Conservation (phyloP, 768 basidiomycete species). For the Boletus speciosus region DNA sequence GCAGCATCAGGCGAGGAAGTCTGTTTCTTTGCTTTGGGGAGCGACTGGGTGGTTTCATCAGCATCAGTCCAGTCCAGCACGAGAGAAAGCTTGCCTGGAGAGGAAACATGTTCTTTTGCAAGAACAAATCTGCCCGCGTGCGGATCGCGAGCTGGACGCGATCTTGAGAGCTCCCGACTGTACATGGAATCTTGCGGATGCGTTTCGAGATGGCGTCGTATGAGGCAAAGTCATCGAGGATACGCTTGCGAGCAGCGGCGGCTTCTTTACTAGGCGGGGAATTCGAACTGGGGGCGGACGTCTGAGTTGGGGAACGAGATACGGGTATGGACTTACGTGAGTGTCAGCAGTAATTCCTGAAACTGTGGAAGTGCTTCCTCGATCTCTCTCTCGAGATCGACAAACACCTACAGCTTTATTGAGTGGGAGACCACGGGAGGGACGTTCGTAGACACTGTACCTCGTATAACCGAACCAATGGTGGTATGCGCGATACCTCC, state of each 20-base stretch:
- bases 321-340: slow-evolving; percentile 45
- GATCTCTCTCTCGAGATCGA: slow-evolving; percentile 83
- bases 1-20: slow-evolving; percentile 9
- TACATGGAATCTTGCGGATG: slow-evolving; percentile 69
- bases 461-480: slow-evolving; percentile 69
- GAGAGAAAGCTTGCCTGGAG: slow-evolving; percentile 21
- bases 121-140: slow-evolving; percentile 70
- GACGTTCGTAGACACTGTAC: slow-evolving; percentile 35
- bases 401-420: slow-evolving; percentile 49
- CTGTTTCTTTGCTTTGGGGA: slow-evolving; percentile 47
- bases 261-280: slow-evolving; percentile 66
- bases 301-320: slow-evolving; percentile 11
- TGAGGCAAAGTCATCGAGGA: slow-evolving; percentile 81
- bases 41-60: slow-evolving; percentile 30
- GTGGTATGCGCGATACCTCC: slow-evolving; percentile 54
- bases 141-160: slow-evolving; percentile 81
- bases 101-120: slow-evolving; percentile 87
- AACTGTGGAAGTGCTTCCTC: slow-evolving; percentile 83
- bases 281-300: slow-evolving; percentile 28
- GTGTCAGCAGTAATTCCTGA: slow-evolving; percentile 73
- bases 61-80: neutral
- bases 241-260: slow-evolving; percentile 66
- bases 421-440: neutral
- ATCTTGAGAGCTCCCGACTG: slow-evolving; percentile 71
- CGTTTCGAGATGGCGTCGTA: slow-evolving; percentile 89